phyloP scores from a whole-genome alignment of 2,329 filamentous ascomycete genomes.

The Neocucurbitaria cava region DNA sequence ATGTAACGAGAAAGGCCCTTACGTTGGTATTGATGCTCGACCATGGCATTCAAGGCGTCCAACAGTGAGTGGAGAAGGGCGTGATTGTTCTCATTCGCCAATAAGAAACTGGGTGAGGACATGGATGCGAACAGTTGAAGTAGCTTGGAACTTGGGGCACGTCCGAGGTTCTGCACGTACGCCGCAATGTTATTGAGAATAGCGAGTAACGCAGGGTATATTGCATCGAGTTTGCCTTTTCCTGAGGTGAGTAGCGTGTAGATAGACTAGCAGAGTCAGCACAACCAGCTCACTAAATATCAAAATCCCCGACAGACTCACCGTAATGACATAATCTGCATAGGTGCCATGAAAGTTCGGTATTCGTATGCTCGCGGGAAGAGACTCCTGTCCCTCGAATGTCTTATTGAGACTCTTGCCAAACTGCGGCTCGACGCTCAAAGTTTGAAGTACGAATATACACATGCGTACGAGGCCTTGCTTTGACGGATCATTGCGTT shows the following conservation, averaged over 20 bases:
- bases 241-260: constrained; percentile 90
- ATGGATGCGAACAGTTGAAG: constrained; percentile 90
- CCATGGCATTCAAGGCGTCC: constrained; percentile 85
- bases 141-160: constrained; percentile 78
- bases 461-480: constrained; percentile 96
- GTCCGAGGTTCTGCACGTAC: constrained; percentile 78
- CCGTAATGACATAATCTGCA: constrained; percentile 90
- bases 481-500: constrained; percentile 83
- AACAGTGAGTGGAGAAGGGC: constrained; percentile 79
- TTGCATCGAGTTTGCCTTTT: constrained; percentile 86
- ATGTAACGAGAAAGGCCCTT: constrained; percentile 42
- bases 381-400: constrained; percentile 86
- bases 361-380: constrained; percentile 82
- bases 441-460: constrained; percentile 92
- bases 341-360: constrained; percentile 87
- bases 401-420: constrained; percentile 86
- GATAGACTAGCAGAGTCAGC: constrained; percentile 69
- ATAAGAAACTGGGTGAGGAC: constrained; percentile 89
- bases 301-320: constrained; percentile 66
- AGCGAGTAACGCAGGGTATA: constrained; percentile 89
- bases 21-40: constrained; percentile 88
- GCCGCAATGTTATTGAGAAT: constrained; percentile 94
- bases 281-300: background rate
- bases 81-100: constrained; percentile 93
- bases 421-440: constrained; percentile 92